phyloP scores from a whole-genome alignment of 306 rosid species.

The Malus orientalis region DNA sequence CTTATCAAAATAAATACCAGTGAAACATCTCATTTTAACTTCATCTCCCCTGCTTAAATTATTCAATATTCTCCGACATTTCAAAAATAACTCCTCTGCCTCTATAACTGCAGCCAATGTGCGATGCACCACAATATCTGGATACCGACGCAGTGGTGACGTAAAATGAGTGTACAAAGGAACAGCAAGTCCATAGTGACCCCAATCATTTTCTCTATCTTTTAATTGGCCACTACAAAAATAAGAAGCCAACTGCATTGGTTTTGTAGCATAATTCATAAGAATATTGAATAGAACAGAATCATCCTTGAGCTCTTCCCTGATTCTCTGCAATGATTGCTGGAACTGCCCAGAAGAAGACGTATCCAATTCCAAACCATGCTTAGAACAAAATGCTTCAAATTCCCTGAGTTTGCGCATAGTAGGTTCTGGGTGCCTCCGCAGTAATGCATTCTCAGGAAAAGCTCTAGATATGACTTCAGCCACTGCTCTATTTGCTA shows the following conservation, averaged over 20 bases:
- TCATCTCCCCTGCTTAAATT: constrained; percentile 22
- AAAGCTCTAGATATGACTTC: constrained; percentile 79
- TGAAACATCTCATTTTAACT: constrained; percentile 46
- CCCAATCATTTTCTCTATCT: constrained; percentile 46
- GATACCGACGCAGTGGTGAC: constrained; percentile 80
- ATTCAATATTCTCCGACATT: constrained; percentile 26
- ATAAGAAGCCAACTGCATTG: constrained; percentile 79
- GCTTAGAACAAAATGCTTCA: constrained; percentile 70
- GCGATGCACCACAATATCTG: constrained; percentile 93
- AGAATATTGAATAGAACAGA: constrained; percentile 51
- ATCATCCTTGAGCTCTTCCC: constrained; percentile 73
- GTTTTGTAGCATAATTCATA: constrained; percentile 56
- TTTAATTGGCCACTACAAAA: constrained; percentile 66
- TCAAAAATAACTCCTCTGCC: constrained; percentile 64
- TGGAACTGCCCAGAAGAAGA: constrained; percentile 71
- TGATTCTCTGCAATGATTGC: constrained; percentile 47
- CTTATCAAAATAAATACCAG: constrained; percentile 58
- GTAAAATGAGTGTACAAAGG: constrained; percentile 89
- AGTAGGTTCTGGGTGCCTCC: constrained; percentile 89
- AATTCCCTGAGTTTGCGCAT: constrained; percentile 66
- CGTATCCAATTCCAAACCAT: constrained; percentile 58
- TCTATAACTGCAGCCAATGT: constrained; percentile 67
- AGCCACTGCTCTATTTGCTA: constrained; percentile 75
- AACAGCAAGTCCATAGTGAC: constrained; percentile 73
- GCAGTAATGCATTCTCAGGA: constrained; percentile 66